phyloP scores from a whole-genome alignment of 768 basidiomycete genomes.

The Tylopilus sp. region DNA sequence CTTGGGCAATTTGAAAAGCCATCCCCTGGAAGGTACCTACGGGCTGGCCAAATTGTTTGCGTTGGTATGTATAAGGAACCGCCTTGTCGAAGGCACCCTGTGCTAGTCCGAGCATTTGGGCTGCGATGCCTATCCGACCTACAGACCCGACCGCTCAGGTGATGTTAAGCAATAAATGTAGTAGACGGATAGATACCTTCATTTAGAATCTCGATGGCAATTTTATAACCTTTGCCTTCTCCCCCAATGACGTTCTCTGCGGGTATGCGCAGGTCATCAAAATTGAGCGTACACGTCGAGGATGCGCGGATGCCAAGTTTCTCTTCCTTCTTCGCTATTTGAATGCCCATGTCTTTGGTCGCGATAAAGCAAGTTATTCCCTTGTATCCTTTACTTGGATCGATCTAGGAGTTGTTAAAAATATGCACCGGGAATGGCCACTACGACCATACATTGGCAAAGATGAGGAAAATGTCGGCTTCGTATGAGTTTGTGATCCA shows the following conservation, averaged over 20 bases:
- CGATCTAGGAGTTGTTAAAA: conserved; percentile 45
- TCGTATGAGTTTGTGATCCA: conserved; percentile 97
- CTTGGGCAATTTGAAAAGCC: conserved; percentile 90
- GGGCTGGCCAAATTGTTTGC: conserved; percentile 91
- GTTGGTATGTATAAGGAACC: conserved; percentile 92
- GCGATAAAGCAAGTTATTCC: conserved; percentile 98
- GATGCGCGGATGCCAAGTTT: conserved; percentile 97
- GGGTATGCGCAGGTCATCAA: conserved; percentile 87
- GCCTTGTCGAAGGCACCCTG: conserved; percentile 96
- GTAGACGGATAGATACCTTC: conserved; percentile 52
- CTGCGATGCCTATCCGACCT: conserved; percentile 95
- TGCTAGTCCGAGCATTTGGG: conserved; percentile 97
- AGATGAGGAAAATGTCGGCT: conserved; percentile 89
- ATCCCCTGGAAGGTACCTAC: conserved; percentile 96
- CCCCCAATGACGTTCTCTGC: conserved; percentile 90
- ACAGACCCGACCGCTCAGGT: neutral
- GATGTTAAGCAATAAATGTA: neutral
- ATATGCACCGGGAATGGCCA: neutral
- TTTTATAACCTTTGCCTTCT: conserved; percentile 90
- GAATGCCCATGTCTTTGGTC: conserved; percentile 93
- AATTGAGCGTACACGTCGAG: conserved; percentile 90
- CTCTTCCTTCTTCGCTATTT: conserved; percentile 98
- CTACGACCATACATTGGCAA: conserved; percentile 73
- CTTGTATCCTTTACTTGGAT: conserved; percentile 95
- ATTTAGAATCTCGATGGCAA: conserved; percentile 95